phyloP scores from a whole-genome alignment of 345 rosid genomes.

The Eutrema japonicum region DNA sequence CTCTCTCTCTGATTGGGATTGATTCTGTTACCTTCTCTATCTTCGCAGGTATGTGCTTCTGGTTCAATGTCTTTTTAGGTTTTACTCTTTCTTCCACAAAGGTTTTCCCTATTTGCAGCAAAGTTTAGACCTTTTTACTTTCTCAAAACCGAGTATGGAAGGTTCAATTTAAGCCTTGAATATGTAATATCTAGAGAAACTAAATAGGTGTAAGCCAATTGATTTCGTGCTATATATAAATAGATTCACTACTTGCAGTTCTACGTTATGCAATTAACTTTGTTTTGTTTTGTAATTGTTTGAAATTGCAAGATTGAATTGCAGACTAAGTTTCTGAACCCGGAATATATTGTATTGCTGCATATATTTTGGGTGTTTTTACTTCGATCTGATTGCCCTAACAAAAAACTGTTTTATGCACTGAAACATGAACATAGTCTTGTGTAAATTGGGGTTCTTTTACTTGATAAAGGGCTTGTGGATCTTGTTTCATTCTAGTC shows the following conservation, averaged over 20 bases:
- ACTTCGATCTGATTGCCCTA: too few species aligned
- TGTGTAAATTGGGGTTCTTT: too few species aligned
- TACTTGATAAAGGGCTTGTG: too few species aligned
- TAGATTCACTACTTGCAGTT: conserved; percentile 14
- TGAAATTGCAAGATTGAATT: not conserved
- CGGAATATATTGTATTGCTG: not conserved
- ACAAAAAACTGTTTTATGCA: not conserved
- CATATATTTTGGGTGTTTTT: not conserved
- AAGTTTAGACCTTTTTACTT: not conserved
- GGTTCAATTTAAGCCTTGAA: not conserved
- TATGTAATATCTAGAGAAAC: not conserved
- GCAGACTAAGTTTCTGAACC: not conserved
- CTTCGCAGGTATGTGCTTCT: not conserved
- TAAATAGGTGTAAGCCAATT: not conserved
- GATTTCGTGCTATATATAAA: not conserved
- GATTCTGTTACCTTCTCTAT: not conserved
- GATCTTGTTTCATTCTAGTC: too few species aligned
- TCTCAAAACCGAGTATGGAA: not conserved
- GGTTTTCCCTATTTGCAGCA: not conserved
- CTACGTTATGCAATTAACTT: not conserved
- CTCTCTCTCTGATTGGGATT: conserved; percentile 6
- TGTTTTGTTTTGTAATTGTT: not conserved
- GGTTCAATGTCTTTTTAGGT: not conserved
- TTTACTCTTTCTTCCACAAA: conserved; percentile 5
- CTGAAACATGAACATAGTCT: not conserved